Evolutionary conservation across 2,329 filamentous ascomycete species (phyloP).

Genomic region (Blastomyces silverae): DNA sequence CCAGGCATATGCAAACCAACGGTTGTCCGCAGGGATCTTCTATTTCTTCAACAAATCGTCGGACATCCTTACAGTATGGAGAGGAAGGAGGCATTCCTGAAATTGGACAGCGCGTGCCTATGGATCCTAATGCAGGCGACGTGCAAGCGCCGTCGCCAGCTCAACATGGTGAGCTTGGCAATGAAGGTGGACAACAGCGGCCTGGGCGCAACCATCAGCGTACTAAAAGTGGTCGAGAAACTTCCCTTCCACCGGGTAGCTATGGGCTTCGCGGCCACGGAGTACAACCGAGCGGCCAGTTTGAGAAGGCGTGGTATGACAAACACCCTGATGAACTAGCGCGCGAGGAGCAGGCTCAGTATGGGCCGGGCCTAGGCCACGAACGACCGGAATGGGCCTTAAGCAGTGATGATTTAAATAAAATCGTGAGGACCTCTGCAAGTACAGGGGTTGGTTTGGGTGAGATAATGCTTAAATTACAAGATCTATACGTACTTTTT

Average conservation of each 20-base stretch:
- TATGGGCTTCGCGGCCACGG: conserved; percentile 91
- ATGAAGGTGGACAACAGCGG: conserved; percentile 33
- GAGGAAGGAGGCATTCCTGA: conserved; percentile 87
- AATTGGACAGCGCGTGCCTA: conserved; percentile 85
- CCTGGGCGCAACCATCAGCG: conserved; percentile 57
- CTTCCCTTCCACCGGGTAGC: conserved; percentile 73
- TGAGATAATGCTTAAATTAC: conserved; percentile 32
- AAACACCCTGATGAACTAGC: conserved; percentile 77
- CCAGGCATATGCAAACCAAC: conserved; percentile 58
- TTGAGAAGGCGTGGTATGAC: conserved; percentile 86
- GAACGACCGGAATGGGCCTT: conserved; percentile 69
- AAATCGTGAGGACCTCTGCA: conserved; percentile 69
- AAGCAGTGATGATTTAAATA: conserved; percentile 85
- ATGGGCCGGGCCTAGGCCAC: conserved; percentile 52
- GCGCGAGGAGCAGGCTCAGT: conserved; percentile 65
- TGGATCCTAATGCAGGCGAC: conserved; percentile 87
- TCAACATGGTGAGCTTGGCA: conserved; percentile 42
- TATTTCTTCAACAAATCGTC: conserved; percentile 46
- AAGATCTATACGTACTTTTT: conserved; percentile 15
- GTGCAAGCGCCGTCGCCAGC: conserved; percentile 89
- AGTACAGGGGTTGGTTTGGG: conserved; percentile 47
- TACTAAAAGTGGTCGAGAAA: conserved; percentile 63
- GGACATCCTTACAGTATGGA: conserved; percentile 52
- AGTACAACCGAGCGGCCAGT: conserved; percentile 64
- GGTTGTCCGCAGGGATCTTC: conserved; percentile 46